A percentile compares a stretch with the other conserved stretches of the same genome.
These are phyloP conservation scores for Delonix regia DNA, from an alignment of 306 rosid genomes.

Conservation along the genomic window DNA sequence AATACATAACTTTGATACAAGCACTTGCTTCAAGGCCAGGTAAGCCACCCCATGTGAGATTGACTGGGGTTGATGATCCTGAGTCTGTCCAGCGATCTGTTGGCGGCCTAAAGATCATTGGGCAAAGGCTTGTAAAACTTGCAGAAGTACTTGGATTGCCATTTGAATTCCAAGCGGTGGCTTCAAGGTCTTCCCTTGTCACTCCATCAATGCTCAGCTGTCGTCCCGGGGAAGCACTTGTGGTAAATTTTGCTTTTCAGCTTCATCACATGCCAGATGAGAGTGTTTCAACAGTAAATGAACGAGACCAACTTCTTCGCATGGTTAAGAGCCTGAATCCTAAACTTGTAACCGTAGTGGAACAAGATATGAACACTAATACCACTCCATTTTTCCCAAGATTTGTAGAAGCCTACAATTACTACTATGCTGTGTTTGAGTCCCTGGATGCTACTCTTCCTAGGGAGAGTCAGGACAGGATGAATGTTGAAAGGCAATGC, in stretches of 20 bases:
- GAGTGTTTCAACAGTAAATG: constrained; percentile 84
- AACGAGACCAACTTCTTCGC: constrained; percentile 88
- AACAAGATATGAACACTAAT: constrained; percentile 94
- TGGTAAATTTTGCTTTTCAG: constrained; percentile 88
- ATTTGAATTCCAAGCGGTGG: constrained; percentile 80
- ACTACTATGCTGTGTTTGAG: constrained; percentile 85
- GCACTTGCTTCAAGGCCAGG: constrained; percentile 61
- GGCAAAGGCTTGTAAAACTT: constrained; percentile 83
- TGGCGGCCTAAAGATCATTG: constrained; percentile 86
- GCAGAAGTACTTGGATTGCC: constrained; percentile 72
- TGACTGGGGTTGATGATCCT: constrained; percentile 92
- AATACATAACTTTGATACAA: constrained; percentile 80
- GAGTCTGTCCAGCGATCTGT: constrained; percentile 86
- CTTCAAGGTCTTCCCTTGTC: constrained; percentile 68
- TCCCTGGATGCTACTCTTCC: constrained; percentile 93
- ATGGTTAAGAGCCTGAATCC: constrained; percentile 91
- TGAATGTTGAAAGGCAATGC: constrained; percentile 94
- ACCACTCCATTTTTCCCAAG: constrained; percentile 82
- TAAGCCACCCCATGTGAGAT: constrained; percentile 67
- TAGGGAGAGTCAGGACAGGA: constrained; percentile 86
- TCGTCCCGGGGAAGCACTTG: constrained; percentile 79
- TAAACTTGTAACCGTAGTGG: constrained; percentile 86
- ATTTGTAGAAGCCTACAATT: constrained; percentile 80
- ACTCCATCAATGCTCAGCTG: constrained; percentile 74
- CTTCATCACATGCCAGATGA: constrained; percentile 99